Evolutionary conservation across 2,329 filamentous ascomycete species (phyloP).

Genomic region (Nothophaeocryptopus gaeumannii): DNA sequence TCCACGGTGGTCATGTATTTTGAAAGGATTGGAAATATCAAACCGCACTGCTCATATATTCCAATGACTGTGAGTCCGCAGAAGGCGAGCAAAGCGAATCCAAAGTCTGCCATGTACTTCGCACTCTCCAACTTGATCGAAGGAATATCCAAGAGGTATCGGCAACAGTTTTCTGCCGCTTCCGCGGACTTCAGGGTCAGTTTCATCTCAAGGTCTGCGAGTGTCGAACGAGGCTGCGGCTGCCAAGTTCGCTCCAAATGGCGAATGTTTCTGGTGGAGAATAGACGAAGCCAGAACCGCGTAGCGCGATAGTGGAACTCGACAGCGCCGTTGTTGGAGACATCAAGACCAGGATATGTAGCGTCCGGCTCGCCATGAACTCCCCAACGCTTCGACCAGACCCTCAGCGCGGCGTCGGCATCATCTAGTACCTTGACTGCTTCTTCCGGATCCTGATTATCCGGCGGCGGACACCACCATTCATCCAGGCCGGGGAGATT

Average conservation of each 20-base stretch:
- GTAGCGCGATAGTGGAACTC: conserved; percentile 5
- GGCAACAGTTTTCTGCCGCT: conserved; percentile 3
- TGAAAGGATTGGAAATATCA: background rate
- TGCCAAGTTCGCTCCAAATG: too few relatives aligned
- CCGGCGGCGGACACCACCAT: conserved; percentile 3
- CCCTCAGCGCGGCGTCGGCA: conserved; percentile 7
- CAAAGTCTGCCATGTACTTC: conserved; percentile 7
- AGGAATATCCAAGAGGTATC: conserved; percentile 5
- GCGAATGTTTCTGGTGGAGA: conserved; percentile 5
- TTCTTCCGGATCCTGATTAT: background rate
- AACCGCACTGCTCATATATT: conserved; percentile 6
- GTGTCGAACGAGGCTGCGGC: background rate
- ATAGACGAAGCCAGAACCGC: conserved; percentile 4
- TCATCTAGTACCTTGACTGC: conserved; percentile 7
- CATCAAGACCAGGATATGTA: conserved; percentile 5
- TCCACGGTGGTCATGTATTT: conserved; percentile 4
- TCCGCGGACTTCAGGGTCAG: conserved; percentile 8
- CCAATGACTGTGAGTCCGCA: conserved; percentile 5
- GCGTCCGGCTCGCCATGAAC: conserved; percentile 9
- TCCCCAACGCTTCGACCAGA: conserved; percentile 7
- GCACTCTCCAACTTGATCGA: conserved; percentile 1
- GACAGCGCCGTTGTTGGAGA: conserved; percentile 6
- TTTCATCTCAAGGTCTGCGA: background rate
- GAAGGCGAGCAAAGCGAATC: conserved; percentile 6
- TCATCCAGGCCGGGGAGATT: conserved; percentile 2